phyloP scores from a whole-genome alignment of 2,329 filamentous ascomycete species.

The Claviceps capensis region DNA sequence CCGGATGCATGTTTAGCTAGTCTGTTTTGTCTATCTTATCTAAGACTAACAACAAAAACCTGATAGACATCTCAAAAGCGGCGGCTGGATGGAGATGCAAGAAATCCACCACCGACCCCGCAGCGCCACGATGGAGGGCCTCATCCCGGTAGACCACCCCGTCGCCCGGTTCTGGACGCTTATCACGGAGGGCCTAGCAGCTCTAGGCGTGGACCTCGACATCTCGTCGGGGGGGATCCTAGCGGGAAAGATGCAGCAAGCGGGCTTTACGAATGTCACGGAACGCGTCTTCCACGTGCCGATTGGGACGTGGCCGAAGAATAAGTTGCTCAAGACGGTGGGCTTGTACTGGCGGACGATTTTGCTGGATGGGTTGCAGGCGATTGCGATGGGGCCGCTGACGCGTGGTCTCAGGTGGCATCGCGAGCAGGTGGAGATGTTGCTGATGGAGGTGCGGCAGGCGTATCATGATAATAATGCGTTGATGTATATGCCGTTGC shows the following conservation, averaged over 20 bases:
- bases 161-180: slow-evolving; percentile 33
- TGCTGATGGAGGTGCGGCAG: slow-evolving; percentile 32
- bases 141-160: slow-evolving; percentile 24
- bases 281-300: slow-evolving; percentile 37
- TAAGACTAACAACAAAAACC: not conserved
- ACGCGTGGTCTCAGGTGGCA: slow-evolving; percentile 35
- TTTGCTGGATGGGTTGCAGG: slow-evolving; percentile 34
- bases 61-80: slow-evolving; percentile 34
- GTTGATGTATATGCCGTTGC: slow-evolving; percentile 41
- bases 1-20: not conserved
- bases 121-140: slow-evolving; percentile 25
- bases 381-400: slow-evolving; percentile 37
- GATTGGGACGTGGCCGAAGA: slow-evolving; percentile 40
- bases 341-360: slow-evolving; percentile 38
- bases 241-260: slow-evolving; percentile 31
- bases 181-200: slow-evolving; percentile 28
- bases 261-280: slow-evolving; percentile 38
- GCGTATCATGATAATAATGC: slow-evolving; percentile 31
- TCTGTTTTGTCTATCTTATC: not conserved
- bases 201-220: slow-evolving; percentile 33
- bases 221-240: slow-evolving; percentile 27
- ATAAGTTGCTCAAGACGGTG: slow-evolving; percentile 35
- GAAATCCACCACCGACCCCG: slow-evolving; percentile 37
- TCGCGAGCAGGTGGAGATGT: slow-evolving; percentile 32
- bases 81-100: slow-evolving; percentile 42